phyloP scores from a whole-genome alignment of 371 early-diverging fungal species.

The Apophysomyces variabilis region DNA sequence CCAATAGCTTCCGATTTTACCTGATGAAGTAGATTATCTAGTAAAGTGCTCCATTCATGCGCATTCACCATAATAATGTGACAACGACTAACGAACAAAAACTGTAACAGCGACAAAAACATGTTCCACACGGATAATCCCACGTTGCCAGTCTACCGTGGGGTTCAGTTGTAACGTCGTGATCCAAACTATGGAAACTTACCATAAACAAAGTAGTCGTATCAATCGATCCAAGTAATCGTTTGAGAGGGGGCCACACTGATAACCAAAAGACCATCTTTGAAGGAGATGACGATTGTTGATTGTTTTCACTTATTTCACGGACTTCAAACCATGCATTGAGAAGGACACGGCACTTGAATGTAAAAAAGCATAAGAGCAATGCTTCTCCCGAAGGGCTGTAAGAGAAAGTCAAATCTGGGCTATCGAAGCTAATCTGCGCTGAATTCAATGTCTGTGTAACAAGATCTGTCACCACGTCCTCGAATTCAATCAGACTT shows the following conservation, averaged over 20 bases:
- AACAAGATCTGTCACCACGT: constrained; percentile 42
- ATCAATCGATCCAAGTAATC: constrained; percentile 37
- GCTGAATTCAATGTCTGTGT: constrained; percentile 43
- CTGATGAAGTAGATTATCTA: constrained; percentile 38
- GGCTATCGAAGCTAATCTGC: constrained; percentile 40
- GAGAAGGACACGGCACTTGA: constrained; percentile 48
- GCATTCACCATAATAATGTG: constrained; percentile 45
- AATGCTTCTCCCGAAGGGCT: constrained; percentile 47
- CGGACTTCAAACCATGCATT: constrained; percentile 18
- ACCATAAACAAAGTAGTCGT: constrained; percentile 31
- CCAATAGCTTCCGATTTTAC: constrained; percentile 25
- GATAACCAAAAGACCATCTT: constrained; percentile 40
- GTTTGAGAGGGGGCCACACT: constrained; percentile 43
- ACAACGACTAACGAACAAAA: constrained; percentile 45
- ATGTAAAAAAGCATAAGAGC: constrained; percentile 39
- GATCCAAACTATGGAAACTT: constrained; percentile 1
- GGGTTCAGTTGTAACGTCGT: background rate
- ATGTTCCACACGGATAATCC: constrained; percentile 52
- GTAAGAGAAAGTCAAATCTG: constrained; percentile 49
- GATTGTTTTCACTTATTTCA: background rate
- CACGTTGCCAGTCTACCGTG: constrained; percentile 35
- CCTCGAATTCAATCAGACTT: constrained; percentile 40
- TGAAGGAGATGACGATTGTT: constrained; percentile 13
- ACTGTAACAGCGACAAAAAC: constrained; percentile 51
- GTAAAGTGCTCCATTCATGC: constrained; percentile 49